phyloP scores from a whole-genome alignment of 2,329 filamentous ascomycete species.

The Colletotrichum siamense region DNA sequence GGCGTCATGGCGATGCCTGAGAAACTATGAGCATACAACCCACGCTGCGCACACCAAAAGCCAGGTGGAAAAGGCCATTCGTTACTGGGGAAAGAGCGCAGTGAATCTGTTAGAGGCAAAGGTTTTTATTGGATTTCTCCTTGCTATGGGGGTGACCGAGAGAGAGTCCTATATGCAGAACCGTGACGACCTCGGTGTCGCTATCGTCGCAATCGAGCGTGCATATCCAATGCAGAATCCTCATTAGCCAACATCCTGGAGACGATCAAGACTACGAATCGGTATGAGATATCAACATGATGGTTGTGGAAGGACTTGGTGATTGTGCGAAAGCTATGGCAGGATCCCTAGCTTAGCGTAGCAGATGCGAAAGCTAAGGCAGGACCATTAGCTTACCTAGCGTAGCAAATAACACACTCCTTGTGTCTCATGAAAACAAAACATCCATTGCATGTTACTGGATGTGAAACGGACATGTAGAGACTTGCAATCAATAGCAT shows the following conservation, averaged over 20 bases:
- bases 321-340: neutral
- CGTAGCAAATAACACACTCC: neutral
- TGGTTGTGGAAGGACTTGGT: neutral
- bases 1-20: neutral
- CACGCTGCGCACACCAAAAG: neutral
- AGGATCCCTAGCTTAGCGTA: neutral
- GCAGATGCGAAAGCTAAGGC: neutral
- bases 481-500: neutral
- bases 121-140: neutral
- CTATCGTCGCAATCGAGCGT: neutral
- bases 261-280: neutral
- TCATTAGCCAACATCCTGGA: neutral
- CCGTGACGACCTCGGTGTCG: neutral
- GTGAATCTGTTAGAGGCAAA: neutral
- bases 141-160: neutral
- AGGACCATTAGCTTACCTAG: neutral
- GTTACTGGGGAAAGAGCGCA: neutral
- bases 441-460: neutral
- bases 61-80: neutral
- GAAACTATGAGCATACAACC: neutral
- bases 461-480: rapidly evolving
- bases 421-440: neutral
- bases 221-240: neutral
- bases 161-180: neutral
- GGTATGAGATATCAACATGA: neutral